Evolutionary conservation across 495 filamentous ascomycete species (phyloP), one percentile per base, ranked within the genome.

Genomic region (Podospora pseudocomata): DNA sequence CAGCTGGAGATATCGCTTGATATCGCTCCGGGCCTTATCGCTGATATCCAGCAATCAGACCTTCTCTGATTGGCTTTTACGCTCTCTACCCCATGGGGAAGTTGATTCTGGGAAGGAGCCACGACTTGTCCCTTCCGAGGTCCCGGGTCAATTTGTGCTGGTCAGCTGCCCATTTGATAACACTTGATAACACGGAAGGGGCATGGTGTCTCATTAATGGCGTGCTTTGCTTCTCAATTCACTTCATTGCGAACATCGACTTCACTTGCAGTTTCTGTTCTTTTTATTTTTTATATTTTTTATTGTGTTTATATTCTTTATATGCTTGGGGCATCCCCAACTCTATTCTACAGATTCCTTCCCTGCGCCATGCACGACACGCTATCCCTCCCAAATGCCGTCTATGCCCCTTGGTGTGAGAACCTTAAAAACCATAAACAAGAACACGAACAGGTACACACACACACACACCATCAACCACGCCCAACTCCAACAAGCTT

Each of bases 351-450:
- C 39, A 49, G 15, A 16, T 49, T 49, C 39, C 39, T 13, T 49
- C 39, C 39, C 39, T 49, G 39, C 39, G 39, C 39, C 39, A 13
- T 49, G 15, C 39, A 16, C 39, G 39, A 49, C 39, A 49, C 39
- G 39, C 39, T 49, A 9, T 32, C 39, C 13, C 39, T 49, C 39
- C 39, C 39, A 49, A 49, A 49, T 49, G 15, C 39, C 39, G 39
- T 49, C 39, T 49, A 49, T 49, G 39, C 39, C 39, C 39, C 39
- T 11, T 11, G 39, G 39, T 61, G n/a, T 26, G 59, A 28, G 59
- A 61, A 61, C 23, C 59, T 61, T 30, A 61, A 61, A 19, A 28
- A 28, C 39, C 39, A 49, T 11, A 49, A 49, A 49, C 39, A 59
- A 57, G 1, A 57, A 57, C 5, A 57, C 54, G 1, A 23, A 57